These are phyloP conservation scores for Aspergillus sojae DNA, from an alignment of 2,329 filamentous ascomycete species.

Conservation along the genomic window DNA sequence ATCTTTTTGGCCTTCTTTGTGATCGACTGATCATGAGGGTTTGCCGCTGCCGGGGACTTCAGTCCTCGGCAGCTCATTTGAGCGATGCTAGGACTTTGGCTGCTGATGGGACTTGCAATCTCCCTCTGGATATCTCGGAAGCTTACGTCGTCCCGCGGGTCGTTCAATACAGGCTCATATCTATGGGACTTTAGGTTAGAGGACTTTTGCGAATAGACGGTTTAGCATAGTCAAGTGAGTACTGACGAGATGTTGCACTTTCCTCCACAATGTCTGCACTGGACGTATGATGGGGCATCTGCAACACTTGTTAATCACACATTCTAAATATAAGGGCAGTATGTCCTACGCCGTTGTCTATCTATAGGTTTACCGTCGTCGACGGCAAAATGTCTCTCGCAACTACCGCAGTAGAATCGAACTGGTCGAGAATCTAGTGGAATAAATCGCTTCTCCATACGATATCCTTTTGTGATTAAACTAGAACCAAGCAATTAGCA, in stretches of 20 bases:
- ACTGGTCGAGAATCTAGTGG: slow-evolving; percentile 30
- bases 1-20: slow-evolving; percentile 26
- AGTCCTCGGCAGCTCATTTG: slow-evolving; percentile 20
- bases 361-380: slow-evolving; percentile 22
- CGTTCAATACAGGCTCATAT: slow-evolving; percentile 26
- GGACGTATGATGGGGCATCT: slow-evolving; percentile 20
- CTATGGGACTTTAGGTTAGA: slow-evolving; percentile 10
- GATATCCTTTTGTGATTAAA: slow-evolving; percentile 35
- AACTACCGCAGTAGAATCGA: slow-evolving; percentile 30
- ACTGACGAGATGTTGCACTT: slow-evolving; percentile 28
- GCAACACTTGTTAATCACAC: slow-evolving; percentile 7
- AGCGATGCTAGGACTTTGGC: slow-evolving; percentile 24
- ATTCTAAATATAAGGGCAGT: not conserved
- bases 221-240: not conserved
- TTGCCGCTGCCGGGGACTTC: slow-evolving; percentile 16
- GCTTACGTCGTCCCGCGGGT: slow-evolving; percentile 23
- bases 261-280: slow-evolving; percentile 26
- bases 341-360: slow-evolving; percentile 21
- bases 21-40: slow-evolving; percentile 22
- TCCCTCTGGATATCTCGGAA: slow-evolving; percentile 23
- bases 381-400: slow-evolving; percentile 27
- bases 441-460: slow-evolving; percentile 32
- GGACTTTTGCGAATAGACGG: not conserved
- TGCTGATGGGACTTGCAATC: slow-evolving; percentile 14
- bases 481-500: slow-evolving; percentile 15